These are phyloP conservation scores for Alternaria triticina DNA, from an alignment of 2,329 filamentous ascomycete species.

Conservation along the genomic window DNA sequence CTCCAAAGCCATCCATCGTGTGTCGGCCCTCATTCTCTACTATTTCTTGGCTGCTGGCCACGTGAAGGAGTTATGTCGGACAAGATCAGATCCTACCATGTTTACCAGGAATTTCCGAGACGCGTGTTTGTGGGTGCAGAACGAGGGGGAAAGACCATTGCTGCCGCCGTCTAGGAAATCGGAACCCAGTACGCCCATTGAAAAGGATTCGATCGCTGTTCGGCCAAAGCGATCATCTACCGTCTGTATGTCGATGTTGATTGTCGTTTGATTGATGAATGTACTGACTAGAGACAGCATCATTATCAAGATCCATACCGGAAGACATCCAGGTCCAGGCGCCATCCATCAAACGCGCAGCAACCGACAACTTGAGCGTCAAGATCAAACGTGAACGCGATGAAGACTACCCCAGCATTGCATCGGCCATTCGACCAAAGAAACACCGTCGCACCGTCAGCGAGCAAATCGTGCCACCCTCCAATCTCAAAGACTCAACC, in stretches of 20 bases:
- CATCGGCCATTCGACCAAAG: conserved; percentile 15
- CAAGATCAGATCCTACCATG: conserved; percentile 33
- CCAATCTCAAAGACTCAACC: conserved; percentile 17
- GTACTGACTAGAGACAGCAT: conserved; percentile 12
- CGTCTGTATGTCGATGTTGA: conserved; percentile 63
- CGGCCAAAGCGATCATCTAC: conserved; percentile 69
- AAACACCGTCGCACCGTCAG: conserved; percentile 28
- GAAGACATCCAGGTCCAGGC: conserved; percentile 11
- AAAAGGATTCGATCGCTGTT: conserved; percentile 32
- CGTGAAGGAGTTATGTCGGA: conserved; percentile 31
- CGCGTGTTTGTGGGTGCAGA: conserved; percentile 35
- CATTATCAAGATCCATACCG: conserved; percentile 6
- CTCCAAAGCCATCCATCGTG: conserved; percentile 35
- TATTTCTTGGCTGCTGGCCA: conserved; percentile 35
- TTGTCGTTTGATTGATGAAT: conserved; percentile 14
- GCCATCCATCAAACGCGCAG: conserved; percentile 24
- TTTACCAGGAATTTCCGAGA: conserved; percentile 38
- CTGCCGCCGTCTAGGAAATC: conserved; percentile 26
- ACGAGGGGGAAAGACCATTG: conserved; percentile 28
- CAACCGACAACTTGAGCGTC: conserved; percentile 22
- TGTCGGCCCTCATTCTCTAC: conserved; percentile 34
- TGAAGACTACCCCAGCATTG: conserved; percentile 20
- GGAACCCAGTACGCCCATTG: conserved; percentile 19
- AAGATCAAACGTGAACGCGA: conserved; percentile 37
- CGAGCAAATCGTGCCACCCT: conserved; percentile 24